Conservation (phyloP, 75 land plant genomes). For the Picea glauca region DNA sequence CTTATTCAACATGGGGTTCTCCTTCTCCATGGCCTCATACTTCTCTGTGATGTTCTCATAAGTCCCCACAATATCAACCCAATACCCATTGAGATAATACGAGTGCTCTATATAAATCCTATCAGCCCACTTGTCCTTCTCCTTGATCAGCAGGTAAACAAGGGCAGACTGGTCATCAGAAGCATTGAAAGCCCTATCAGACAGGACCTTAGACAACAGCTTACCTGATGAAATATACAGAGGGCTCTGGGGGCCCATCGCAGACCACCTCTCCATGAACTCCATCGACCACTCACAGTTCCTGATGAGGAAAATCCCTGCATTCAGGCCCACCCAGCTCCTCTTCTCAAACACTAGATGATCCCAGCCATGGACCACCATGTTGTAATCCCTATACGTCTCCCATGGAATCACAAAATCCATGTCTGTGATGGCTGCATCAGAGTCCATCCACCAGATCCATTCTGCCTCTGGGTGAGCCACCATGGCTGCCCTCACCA, state of each 20-base stretch:
- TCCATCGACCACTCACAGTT: conserved; percentile 96
- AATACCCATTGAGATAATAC: conserved; percentile 67
- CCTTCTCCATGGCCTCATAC: conserved; percentile 31
- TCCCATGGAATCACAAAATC: conserved; percentile 65
- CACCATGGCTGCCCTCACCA: conserved; percentile 66
- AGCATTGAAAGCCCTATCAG: conserved; percentile 52
- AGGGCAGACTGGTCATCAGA: conserved; percentile 90
- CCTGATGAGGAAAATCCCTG: conserved; percentile 80
- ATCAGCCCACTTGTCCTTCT: conserved; percentile 29
- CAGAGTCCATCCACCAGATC: conserved; percentile 97
- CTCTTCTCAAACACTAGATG: conserved; percentile 40
- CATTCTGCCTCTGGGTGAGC: conserved; percentile 96
- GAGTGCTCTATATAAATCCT: conserved; percentile 66
- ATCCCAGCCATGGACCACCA: conserved; percentile 84
- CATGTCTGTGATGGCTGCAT: conserved; percentile 94
- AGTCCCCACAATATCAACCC: conserved; percentile 54
- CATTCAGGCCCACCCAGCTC: conserved; percentile 85
- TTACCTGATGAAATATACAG: conserved; percentile 47
- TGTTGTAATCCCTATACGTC: conserved; percentile 54
- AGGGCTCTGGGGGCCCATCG: conserved; percentile 66
- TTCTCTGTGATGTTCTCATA: conserved; percentile 35
- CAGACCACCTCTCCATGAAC: conserved; percentile 67
- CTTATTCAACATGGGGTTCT: conserved; percentile 18
- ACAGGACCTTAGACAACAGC: conserved; percentile 33
- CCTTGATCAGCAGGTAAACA: conserved; percentile 56